Percentiles rank a stretch among this genome's conserved stretches.
These are phyloP conservation scores for Herpetomonas tarakana DNA, from an alignment of 208 protist species.

Conservation along the genomic window DNA sequence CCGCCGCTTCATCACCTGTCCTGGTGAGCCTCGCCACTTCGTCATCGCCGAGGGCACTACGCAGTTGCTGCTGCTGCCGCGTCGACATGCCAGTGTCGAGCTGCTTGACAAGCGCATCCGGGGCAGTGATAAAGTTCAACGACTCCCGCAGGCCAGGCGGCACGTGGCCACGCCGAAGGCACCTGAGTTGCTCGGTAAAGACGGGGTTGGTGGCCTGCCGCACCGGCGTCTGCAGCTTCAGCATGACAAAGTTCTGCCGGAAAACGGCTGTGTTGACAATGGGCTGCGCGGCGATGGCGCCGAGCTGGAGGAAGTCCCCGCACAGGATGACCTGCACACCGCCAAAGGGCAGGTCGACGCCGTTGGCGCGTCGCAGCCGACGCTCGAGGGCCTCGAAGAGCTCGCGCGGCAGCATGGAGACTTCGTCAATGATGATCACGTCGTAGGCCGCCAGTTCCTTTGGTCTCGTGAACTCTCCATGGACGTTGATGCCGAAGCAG, in stretches of 20 bases:
- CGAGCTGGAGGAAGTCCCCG: conserved; percentile 92
- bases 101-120: not conserved
- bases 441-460: conserved; percentile 73
- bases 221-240: conserved; percentile 67
- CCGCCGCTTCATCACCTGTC: conserved; percentile 2
- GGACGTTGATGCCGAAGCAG: conserved; percentile 79
- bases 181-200: conserved; percentile 67
- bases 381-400: conserved; percentile 83
- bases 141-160: conserved; percentile 35
- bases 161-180: conserved; percentile 71
- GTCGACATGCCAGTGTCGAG: conserved; percentile 8
- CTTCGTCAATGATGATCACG: conserved; percentile 92
- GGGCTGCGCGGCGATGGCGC: conserved; percentile 52
- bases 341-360: conserved; percentile 81
- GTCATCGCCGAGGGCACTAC: not conserved
- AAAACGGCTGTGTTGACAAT: conserved; percentile 75
- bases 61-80: conserved; percentile 27
- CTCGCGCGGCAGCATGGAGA: conserved; percentile 84
- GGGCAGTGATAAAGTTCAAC: conserved; percentile 1
- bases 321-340: conserved; percentile 91
- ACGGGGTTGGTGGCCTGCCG: conserved; percentile 43
- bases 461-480: conserved; percentile 65
- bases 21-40: conserved; percentile 5
- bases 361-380: conserved; percentile 72
- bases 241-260: conserved; percentile 71